phyloP scores from a whole-genome alignment of 208 protist species.

The Borovskyia barvae region DNA sequence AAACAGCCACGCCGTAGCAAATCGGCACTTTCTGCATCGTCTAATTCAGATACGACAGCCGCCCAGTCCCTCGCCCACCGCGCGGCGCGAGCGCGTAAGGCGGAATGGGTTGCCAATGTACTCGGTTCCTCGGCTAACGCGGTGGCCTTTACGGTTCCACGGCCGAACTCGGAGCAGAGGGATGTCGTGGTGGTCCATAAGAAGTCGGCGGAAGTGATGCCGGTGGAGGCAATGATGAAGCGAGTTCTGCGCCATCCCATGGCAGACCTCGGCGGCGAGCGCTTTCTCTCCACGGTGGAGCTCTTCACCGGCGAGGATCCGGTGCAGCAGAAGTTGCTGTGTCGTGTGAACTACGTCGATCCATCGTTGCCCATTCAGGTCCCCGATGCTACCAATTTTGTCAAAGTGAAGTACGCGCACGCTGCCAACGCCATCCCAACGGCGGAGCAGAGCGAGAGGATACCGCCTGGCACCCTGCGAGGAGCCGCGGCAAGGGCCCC shows the following conservation, averaged over 20 bases:
- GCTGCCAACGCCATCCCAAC: background rate
- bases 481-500: background rate
- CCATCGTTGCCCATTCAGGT: conserved; percentile 59
- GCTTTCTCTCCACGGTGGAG: conserved; percentile 76
- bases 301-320: conserved; percentile 67
- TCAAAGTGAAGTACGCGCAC: conserved; percentile 80
- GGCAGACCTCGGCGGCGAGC: conserved; percentile 65
- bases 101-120: conserved; percentile 65
- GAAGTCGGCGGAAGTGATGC: conserved; percentile 16
- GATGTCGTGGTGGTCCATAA: conserved; percentile 15
- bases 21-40: too few species aligned
- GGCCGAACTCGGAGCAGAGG: conserved; percentile 13
- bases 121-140: conserved; percentile 28
- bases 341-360: conserved; percentile 77
- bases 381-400: conserved; percentile 65
- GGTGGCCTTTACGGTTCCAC: conserved; percentile 24
- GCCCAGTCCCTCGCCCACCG: too few species aligned
- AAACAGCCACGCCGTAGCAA: too few species aligned
- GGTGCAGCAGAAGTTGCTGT: conserved; percentile 68
- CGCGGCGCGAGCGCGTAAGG: background rate
- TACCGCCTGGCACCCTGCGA: background rate
- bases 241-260: conserved; percentile 69
- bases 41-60: too few species aligned
- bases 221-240: conserved; percentile 44
- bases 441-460: background rate